Evolutionary conservation across 2,329 filamentous ascomycete genomes (phyloP).

Genomic region (Exophiala sp.): DNA sequence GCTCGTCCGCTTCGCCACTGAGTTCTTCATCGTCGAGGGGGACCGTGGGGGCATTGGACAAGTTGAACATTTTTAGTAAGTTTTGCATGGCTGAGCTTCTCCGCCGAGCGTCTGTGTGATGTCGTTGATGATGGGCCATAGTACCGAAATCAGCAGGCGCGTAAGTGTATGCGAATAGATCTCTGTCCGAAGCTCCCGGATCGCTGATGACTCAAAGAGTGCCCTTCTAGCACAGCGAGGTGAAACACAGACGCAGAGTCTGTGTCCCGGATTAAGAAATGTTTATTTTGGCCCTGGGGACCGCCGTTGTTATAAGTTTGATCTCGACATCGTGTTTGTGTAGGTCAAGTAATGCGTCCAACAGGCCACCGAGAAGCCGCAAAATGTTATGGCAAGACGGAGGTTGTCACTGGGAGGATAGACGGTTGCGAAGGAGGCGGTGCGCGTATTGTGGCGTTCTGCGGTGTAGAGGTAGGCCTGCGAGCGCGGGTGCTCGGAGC

Average conservation of each 20-base stretch:
- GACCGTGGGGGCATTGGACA: slow-evolving; percentile 38
- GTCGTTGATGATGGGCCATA: slow-evolving; percentile 25
- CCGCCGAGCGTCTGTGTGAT: slow-evolving; percentile 13
- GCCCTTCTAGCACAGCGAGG: slow-evolving; percentile 20
- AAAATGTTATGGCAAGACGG: not conserved
- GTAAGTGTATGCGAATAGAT: not conserved
- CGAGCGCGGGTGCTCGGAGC: not conserved
- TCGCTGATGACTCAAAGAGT: not conserved
- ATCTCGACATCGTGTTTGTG: slow-evolving; percentile 32
- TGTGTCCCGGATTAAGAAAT: slow-evolving; percentile 2
- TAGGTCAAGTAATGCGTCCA: slow-evolving; percentile 8
- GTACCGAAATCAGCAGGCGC: not conserved
- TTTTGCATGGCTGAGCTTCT: slow-evolving; percentile 34
- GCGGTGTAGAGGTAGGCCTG: not conserved
- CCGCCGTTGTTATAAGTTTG: slow-evolving; percentile 40
- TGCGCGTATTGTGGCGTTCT: slow-evolving; percentile 15
- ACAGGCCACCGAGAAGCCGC: slow-evolving; percentile 7
- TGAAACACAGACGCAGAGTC: slow-evolving; percentile 22
- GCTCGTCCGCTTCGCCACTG: slow-evolving; percentile 76
- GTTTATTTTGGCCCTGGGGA: slow-evolving; percentile 33
- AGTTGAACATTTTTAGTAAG: slow-evolving; percentile 42
- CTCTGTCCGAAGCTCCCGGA: not conserved
- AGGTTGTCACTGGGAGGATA: slow-evolving; percentile 1
- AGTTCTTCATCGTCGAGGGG: slow-evolving; percentile 55
- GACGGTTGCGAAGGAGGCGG: not conserved